phyloP scores from a whole-genome alignment of 2,329 filamentous ascomycete species.

The Phyllosticta paracitricarpa region DNA sequence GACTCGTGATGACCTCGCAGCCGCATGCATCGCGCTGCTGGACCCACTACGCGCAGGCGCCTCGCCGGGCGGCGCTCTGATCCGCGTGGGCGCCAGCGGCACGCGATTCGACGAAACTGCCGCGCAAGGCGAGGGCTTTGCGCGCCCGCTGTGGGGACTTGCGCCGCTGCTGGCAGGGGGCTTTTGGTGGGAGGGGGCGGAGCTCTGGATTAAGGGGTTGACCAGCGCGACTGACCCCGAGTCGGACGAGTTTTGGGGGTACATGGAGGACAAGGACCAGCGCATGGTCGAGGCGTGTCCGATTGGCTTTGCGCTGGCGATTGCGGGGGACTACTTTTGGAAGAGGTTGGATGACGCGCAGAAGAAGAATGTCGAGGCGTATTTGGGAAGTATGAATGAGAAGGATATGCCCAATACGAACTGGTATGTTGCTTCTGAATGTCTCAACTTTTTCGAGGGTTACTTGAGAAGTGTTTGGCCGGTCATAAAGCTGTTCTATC shows the following conservation, averaged over 20 bases:
- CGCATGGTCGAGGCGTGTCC: slow-evolving; percentile 81
- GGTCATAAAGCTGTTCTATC: background rate
- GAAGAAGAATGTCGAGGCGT: slow-evolving; percentile 56
- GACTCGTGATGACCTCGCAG: slow-evolving; percentile 32
- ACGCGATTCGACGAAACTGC: slow-evolving; percentile 70
- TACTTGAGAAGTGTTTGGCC: slow-evolving; percentile 2
- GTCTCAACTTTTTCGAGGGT: background rate
- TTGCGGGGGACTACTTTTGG: slow-evolving; percentile 57
- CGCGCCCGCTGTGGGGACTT: slow-evolving; percentile 66
- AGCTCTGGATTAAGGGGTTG: slow-evolving; percentile 61
- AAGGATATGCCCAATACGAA: slow-evolving; percentile 63
- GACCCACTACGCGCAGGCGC: slow-evolving; percentile 64
- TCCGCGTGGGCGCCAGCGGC: slow-evolving; percentile 60
- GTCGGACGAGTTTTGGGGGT: slow-evolving; percentile 65
- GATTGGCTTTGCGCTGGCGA: slow-evolving; percentile 63
- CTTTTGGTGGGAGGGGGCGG: slow-evolving; percentile 52
- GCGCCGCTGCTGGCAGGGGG: slow-evolving; percentile 60
- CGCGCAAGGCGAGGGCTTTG: slow-evolving; percentile 67
- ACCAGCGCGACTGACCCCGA: slow-evolving; percentile 61
- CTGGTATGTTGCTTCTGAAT: slow-evolving; percentile 30
- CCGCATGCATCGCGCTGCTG: slow-evolving; percentile 44
- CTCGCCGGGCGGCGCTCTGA: slow-evolving; percentile 53
- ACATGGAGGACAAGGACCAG: slow-evolving; percentile 66
- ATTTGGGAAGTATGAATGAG: slow-evolving; percentile 69
- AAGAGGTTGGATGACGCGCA: slow-evolving; percentile 52